These are phyloP conservation scores for Vitis hybrid DNA, from an alignment of 177 flowering plant genomes.

Conservation along the genomic window DNA sequence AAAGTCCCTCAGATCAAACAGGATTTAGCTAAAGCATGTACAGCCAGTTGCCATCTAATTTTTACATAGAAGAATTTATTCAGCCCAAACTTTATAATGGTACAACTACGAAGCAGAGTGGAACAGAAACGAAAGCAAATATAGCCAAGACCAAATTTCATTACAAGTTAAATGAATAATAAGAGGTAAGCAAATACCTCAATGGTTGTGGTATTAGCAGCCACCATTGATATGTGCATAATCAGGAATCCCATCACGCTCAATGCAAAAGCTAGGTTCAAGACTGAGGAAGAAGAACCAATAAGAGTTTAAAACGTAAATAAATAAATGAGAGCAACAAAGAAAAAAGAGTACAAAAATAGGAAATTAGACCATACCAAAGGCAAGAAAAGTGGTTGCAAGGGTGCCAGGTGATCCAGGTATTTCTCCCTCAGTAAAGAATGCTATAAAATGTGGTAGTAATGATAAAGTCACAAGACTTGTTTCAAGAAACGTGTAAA, in stretches of 20 bases:
- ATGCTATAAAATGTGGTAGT: slow-evolving; percentile 84
- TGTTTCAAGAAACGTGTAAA: slow-evolving; percentile 96
- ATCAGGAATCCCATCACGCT: slow-evolving; percentile 96
- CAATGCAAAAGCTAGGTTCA: slow-evolving; percentile 93
- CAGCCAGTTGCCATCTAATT: too few species aligned
- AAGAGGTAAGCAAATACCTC: slow-evolving; percentile 56
- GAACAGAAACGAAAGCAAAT: too few species aligned
- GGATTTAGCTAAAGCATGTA: too few species aligned
- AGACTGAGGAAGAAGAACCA: slow-evolving; percentile 42
- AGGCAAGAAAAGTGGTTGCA: slow-evolving; percentile 95
- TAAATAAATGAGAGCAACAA: background rate
- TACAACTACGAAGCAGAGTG: too few species aligned
- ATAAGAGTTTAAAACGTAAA: background rate
- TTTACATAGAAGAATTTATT: too few species aligned
- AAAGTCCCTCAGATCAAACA: too few species aligned
- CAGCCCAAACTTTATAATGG: too few species aligned
- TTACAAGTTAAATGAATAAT: background rate
- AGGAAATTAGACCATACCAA: slow-evolving; percentile 52
- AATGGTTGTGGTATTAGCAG: slow-evolving; percentile 91
- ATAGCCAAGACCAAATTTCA: too few species aligned
- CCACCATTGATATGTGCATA: slow-evolving; percentile 90
- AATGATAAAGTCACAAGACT: slow-evolving; percentile 78
- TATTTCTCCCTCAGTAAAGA: slow-evolving; percentile 91
- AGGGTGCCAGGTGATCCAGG: slow-evolving; percentile 93
- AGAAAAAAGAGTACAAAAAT: background rate